Conservation (phyloP, 1,139 yeast genomes). For the Meyerozyma elateridarum region DNA sequence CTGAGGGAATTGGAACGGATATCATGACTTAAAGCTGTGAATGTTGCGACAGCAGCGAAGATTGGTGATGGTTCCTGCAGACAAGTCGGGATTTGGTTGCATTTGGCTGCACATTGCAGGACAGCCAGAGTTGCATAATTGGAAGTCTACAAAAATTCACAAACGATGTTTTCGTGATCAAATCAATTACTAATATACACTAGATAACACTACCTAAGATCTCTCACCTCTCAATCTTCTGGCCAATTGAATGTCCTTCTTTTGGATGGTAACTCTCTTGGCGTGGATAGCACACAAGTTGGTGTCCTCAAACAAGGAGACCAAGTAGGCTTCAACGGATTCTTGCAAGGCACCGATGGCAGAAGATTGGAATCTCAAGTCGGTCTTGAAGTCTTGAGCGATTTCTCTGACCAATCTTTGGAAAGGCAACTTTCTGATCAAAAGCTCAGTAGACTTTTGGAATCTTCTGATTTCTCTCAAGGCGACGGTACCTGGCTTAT, state of each 20-base stretch:
- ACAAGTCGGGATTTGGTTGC: too few species aligned
- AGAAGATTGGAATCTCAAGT: conserved; percentile 96
- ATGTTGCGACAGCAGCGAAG: neutral
- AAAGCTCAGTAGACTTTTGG: conserved; percentile 95
- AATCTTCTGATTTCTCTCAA: conserved; percentile 99
- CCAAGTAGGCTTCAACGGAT: conserved; percentile 96
- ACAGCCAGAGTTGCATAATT: too few species aligned
- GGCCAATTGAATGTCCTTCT: conserved; percentile 51
- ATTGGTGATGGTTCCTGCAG: neutral
- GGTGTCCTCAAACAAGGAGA: conserved; percentile 89
- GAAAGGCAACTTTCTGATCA: conserved; percentile 97
- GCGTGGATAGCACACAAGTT: conserved; percentile 99
- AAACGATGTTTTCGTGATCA: conserved; percentile 1
- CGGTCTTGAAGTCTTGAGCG: conserved; percentile 97
- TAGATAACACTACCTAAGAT: conserved; percentile 19
- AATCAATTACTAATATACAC: conserved; percentile 14
- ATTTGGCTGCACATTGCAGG: too few species aligned
- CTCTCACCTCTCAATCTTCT: conserved; percentile 78
- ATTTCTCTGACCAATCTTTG: conserved; percentile 98
- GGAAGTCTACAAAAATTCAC: too few species aligned
- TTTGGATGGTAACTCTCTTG: conserved; percentile 91
- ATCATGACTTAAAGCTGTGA: neutral
- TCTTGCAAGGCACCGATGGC: conserved; percentile 99
- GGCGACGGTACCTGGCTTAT: conserved; percentile 99
- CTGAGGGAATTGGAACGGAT: neutral